Evolutionary conservation across 768 basidiomycete genomes (phyloP), one percentile per base, ranked within the genome.

Genomic region (Tricholoma hemisulphureum): DNA sequence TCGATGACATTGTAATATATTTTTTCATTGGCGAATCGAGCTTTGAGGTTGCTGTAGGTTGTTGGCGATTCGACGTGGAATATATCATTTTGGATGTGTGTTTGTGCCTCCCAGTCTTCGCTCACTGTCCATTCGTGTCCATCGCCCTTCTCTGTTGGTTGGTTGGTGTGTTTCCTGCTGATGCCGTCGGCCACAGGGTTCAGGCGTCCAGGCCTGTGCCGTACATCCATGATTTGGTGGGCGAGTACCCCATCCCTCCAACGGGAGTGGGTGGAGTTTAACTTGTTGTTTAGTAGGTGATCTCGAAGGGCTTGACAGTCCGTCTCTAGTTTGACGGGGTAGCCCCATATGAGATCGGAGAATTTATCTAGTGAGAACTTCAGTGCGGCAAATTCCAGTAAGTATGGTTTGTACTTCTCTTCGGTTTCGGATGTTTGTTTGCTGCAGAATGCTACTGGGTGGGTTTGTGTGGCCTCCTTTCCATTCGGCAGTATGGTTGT

Each of bases 251-350:
- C n/a, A n/a, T n/a, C n/a, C n/a, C n/a, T n/a, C n/a, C n/a, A n/a
- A 1, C 70, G 58, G 2, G 66, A 64, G 41, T 73, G 72, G 1
- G 63, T 62, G 2, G 63, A 59, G 31, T 59, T 65, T 13, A 68
- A 53, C 13, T 67, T 66, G 26, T 68, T 62, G 43, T 63, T 69
- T 3, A 58, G 23, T 1, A 73, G 52, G 2, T 63, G 57, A 1
- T 73, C 69, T 9, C 67, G 51, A 0, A 75, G 61, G 0, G 70
- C 73, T 28, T 69, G 66, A 53, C n/a, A n/a, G n/a, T n/a, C n/a
- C n/a, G n/a, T n/a, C n/a, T n/a, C n/a, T n/a, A n/a, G n/a, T n/a
- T n/a, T n/a, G n/a, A n/a, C n/a, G n/a, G n/a, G n/a, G n/a, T n/a
- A n/a, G n/a, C n/a, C n/a, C n/a, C n/a, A n/a, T n/a, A n/a, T n/a